Percentiles rank a stretch among this genome's conserved stretches.
phyloP scores from a whole-genome alignment of 352 stramenopile species.

The Globisporangium apiculatum region DNA sequence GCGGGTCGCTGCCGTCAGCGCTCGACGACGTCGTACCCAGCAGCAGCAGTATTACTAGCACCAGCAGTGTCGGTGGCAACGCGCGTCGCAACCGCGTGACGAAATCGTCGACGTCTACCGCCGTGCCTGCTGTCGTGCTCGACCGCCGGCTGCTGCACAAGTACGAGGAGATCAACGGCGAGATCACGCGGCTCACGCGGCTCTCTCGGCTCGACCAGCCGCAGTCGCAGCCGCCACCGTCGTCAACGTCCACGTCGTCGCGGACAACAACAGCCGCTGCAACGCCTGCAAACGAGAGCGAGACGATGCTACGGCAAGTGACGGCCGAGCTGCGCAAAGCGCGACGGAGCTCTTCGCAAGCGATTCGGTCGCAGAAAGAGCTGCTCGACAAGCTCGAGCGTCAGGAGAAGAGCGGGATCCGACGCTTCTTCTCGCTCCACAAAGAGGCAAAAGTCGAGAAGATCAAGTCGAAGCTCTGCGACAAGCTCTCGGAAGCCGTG shows the following conservation, averaged over 20 bases:
- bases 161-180: conserved; percentile 71
- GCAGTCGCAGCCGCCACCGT: neutral
- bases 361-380: conserved; percentile 78
- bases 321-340: conserved; percentile 49
- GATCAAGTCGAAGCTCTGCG: conserved; percentile 55
- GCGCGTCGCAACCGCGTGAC: neutral
- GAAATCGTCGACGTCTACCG: neutral
- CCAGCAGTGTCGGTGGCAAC: neutral
- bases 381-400: conserved; percentile 77
- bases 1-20: conserved; percentile 12
- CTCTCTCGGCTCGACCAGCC: conserved; percentile 41
- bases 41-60: neutral
- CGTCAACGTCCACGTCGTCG: neutral
- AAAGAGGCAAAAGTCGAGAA: conserved; percentile 66
- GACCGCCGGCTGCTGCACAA: conserved; percentile 61
- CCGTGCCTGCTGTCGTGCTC: conserved; percentile 23
- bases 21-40: conserved; percentile 1
- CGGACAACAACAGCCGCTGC: neutral
- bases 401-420: conserved; percentile 55
- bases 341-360: conserved; percentile 56
- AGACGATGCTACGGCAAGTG: conserved; percentile 22
- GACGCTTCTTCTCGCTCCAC: conserved; percentile 67
- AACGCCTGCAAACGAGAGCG: conserved; percentile 5
- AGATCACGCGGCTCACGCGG: conserved; percentile 66
- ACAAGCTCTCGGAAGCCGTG: conserved; percentile 68